These are phyloP conservation scores for Arabis hirsuta DNA, from an alignment of 345 rosid species.

Conservation along the genomic window DNA sequence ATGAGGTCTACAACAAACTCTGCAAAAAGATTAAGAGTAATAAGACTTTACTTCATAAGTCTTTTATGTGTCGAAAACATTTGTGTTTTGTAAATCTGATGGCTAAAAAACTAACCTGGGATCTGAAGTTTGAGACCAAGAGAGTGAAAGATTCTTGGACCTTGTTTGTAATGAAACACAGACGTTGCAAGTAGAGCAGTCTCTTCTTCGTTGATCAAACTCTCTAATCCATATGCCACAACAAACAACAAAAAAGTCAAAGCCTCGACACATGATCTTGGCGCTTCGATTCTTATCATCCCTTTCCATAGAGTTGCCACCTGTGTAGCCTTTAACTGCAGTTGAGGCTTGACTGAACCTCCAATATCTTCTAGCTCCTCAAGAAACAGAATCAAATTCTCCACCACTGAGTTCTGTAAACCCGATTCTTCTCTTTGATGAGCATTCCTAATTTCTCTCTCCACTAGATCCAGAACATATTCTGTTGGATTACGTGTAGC, in stretches of 20 bases:
- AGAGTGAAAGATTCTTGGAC: conserved; percentile 16
- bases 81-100: neutral
- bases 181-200: conserved; percentile 26
- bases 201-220: conserved; percentile 21
- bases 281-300: conserved; percentile 6
- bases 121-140: conserved; percentile 16
- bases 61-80: neutral
- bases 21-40: conserved; percentile 5
- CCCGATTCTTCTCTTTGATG: neutral
- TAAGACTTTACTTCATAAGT: neutral
- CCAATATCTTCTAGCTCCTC: neutral
- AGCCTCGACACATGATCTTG: conserved; percentile 13
- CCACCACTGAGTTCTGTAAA: conserved; percentile 4
- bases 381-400: conserved; percentile 11
- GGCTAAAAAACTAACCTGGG: conserved; percentile 1
- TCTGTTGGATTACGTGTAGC: neutral
- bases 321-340: conserved; percentile 1
- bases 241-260: conserved; percentile 21
- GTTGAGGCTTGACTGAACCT: neutral
- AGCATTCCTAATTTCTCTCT: conserved; percentile 1
- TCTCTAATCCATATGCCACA: conserved; percentile 9
- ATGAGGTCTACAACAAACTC: conserved; percentile 19
- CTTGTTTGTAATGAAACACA: conserved; percentile 25
- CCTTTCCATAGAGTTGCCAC: conserved; percentile 5
- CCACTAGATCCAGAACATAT: conserved; percentile 13